Evolutionary conservation across 1,284 basidiomycete species (phyloP).

Genomic region (Pseudozyma sp.): DNA sequence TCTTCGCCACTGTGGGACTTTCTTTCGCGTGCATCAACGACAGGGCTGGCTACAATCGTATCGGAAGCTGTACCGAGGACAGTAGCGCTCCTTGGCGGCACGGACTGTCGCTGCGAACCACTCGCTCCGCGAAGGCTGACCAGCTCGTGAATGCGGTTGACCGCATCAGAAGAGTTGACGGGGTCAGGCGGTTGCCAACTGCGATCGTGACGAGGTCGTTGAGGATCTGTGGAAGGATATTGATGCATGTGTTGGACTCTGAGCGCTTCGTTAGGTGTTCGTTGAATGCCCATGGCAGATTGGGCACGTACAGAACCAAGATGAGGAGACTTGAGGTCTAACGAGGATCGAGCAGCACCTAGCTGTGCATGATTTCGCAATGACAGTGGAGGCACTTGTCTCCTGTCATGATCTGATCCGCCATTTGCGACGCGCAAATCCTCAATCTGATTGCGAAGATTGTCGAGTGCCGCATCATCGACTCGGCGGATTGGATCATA

Average conservation of each 20-base stretch:
- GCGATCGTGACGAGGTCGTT: slow-evolving; percentile 29
- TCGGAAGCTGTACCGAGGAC: slow-evolving; percentile 27
- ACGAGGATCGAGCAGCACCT: slow-evolving; percentile 17
- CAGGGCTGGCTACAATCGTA: slow-evolving; percentile 1
- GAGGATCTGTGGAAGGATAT: slow-evolving; percentile 41
- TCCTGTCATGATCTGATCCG: slow-evolving; percentile 14
- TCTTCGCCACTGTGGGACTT: slow-evolving; percentile 12
- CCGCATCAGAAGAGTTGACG: slow-evolving; percentile 29
- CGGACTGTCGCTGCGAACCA: slow-evolving; percentile 2
- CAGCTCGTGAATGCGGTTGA: slow-evolving; percentile 38
- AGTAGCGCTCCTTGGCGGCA: slow-evolving; percentile 29
- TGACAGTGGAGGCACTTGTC: slow-evolving; percentile 9
- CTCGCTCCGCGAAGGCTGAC: slow-evolving; percentile 21
- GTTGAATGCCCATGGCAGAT: slow-evolving; percentile 35
- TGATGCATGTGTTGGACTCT: slow-evolving; percentile 22
- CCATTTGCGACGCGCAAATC: slow-evolving; percentile 21
- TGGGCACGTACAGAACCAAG: slow-evolving; percentile 31
- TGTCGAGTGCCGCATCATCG: slow-evolving; percentile 17
- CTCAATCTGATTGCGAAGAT: slow-evolving; percentile 31
- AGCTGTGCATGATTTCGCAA: slow-evolving; percentile 18
- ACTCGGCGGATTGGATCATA: slow-evolving; percentile 16
- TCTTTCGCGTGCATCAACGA: slow-evolving; percentile 3
- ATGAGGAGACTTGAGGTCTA: slow-evolving; percentile 27
- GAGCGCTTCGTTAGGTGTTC: slow-evolving; percentile 21
- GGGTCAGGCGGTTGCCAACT: slow-evolving; percentile 17